Evolutionary conservation across 2,329 filamentous ascomycete species (phyloP), one percentile per base, ranked within the genome.

Genomic region (Cladosporium sp.): DNA sequence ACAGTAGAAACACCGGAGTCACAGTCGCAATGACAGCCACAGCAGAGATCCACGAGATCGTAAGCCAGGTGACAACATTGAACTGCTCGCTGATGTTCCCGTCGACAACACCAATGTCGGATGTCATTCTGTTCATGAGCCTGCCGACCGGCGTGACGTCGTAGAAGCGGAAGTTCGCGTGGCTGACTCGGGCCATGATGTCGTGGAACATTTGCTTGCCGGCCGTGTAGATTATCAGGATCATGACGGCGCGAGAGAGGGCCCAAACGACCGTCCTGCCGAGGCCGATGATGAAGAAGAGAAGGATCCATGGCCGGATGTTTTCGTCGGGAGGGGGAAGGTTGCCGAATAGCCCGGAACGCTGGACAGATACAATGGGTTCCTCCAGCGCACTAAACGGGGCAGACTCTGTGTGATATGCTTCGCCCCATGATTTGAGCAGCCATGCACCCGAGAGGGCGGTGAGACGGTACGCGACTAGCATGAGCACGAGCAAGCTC

Each of bases 61-160:
- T 69, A 52, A 84, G 79, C 68, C 84, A 89, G 1, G 84, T 83
- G 9, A 91, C 86, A 0, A 77, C 69, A 54, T 88, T 83, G 43
- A 96, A 81, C 11, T 89, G 84, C 8, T 76, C 71, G 42, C 88
- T 86, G 60, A 96, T 87, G n/a, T 87, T 85, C 1, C 90, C 90
- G 62, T 96, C 91, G 0, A 96, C 80, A 43, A 89, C 91, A 22
- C 87, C 88, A 70, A 96, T 93, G 61, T 96, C 90, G 1, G 88
- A 89, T 0, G 90, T 95, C 54, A 96, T 77, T 7, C 91, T 82
- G 66, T 96, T 96, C 88, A 96, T 96, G 54, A 96, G 73, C 41
- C 91, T 82, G 0, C 91, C 91, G 0, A 95, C 84, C 0, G 91
- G 91, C 0, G 91, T 96, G 3, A 89, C 83, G 64, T 96, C 91